Evolutionary conservation across 371 early-diverging fungal genomes (phyloP).

Genomic region (Mortierella sp.): DNA sequence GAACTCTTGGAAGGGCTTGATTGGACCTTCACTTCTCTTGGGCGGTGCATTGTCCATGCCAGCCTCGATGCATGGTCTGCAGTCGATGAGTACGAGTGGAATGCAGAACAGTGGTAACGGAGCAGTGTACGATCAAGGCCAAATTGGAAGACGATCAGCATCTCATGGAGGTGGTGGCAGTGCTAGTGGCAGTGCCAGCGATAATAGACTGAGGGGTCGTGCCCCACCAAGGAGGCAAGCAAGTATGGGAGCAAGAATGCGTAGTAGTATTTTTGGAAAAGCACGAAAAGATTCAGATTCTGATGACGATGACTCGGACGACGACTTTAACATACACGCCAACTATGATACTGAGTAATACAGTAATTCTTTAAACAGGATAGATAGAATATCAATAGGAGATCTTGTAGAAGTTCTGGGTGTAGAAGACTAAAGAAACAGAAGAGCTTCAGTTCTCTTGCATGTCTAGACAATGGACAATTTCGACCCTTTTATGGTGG

Average conservation of each 20-base stretch:
- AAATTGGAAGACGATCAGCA: not conserved
- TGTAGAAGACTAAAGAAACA: no score
- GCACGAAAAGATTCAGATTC: not conserved
- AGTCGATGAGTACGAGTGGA: not conserved
- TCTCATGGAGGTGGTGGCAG: not conserved
- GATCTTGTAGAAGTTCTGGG: no score
- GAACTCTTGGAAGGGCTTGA: constrained; percentile 2
- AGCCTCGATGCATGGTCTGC: not conserved
- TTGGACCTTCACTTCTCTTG: no score
- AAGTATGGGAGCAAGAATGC: not conserved
- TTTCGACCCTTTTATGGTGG: no score
- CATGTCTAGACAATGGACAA: no score
- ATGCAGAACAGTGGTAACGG: not conserved
- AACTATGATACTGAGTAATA: no score
- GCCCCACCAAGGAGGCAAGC: not conserved
- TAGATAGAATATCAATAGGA: not conserved
- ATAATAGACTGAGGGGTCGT: not conserved
- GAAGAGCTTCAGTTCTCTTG: no score
- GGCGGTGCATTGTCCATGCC: not conserved
- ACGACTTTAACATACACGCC: not conserved
- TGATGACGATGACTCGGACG: not conserved
- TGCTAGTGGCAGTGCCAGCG: not conserved
- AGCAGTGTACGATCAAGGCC: no score
- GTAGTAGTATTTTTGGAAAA: constrained; percentile 5
- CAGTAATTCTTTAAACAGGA: no score